These are phyloP conservation scores for Lanmaoa rubissima DNA, from an alignment of 768 basidiomycete species.

Conservation along the genomic window DNA sequence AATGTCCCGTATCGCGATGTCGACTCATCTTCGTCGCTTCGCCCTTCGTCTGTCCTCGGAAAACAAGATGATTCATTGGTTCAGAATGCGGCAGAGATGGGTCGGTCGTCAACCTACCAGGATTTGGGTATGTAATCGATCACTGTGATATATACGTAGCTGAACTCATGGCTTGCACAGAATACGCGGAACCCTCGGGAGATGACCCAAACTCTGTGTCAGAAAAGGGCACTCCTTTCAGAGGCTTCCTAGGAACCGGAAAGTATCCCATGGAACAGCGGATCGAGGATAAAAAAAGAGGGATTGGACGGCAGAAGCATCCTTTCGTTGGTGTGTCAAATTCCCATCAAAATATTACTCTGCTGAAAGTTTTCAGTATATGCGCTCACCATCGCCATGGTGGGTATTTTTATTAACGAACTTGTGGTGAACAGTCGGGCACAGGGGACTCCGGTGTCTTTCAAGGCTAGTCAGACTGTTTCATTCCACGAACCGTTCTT, in stretches of 20 bases:
- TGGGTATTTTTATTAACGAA: slow-evolving; percentile 79
- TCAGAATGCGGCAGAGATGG: slow-evolving; percentile 43
- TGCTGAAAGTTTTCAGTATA: slow-evolving; percentile 47
- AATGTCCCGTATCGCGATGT: slow-evolving; percentile 26
- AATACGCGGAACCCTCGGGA: slow-evolving; percentile 59
- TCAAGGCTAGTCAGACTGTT: slow-evolving; percentile 55
- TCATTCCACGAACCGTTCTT: background rate
- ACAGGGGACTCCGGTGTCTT: slow-evolving; percentile 83
- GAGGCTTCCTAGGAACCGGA: slow-evolving; percentile 43
- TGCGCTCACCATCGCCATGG: slow-evolving; percentile 62
- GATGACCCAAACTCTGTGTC: slow-evolving; percentile 23
- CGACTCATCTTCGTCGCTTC: slow-evolving; percentile 9
- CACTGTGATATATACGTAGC: background rate
- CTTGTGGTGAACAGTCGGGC: slow-evolving; percentile 69
- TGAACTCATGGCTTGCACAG: slow-evolving; percentile 34
- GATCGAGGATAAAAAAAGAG: slow-evolving; percentile 85
- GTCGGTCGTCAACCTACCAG: slow-evolving; percentile 41
- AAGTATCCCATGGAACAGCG: slow-evolving; percentile 71
- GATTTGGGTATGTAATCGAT: slow-evolving; percentile 46
- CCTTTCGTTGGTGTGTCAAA: slow-evolving; percentile 67
- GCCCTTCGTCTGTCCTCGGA: slow-evolving; percentile 15
- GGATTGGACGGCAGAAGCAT: slow-evolving; percentile 77
- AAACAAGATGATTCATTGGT: slow-evolving; percentile 41
- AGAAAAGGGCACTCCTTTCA: slow-evolving; percentile 44
- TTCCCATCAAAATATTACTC: background rate